A percentile compares a stretch with the other conserved stretches of the same genome.
Evolutionary conservation across 176 grass and related monocot species (phyloP).

Genomic region (maize (Zea mays)): Zm-B73-REFERENCE-NAM-5.0 NC_050096.1:148792501-148793000

Average conservation of each 20-base stretch:
- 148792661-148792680: not conserved
- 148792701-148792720: not conserved
- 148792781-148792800: slow-evolving; percentile 9
- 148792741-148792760: not conserved
- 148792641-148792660: not conserved
- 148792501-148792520: too few species aligned
- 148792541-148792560: too few species aligned
- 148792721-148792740: slow-evolving; percentile 12
- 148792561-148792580: not conserved
- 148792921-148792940: slow-evolving; percentile 38
- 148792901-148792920: slow-evolving; percentile 49
- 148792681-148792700: not conserved
- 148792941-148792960: slow-evolving; percentile 64
- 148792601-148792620: not conserved
- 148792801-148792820: slow-evolving; percentile 44
- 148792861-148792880: slow-evolving; percentile 85
- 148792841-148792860: slow-evolving; percentile 52
- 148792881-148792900: slow-evolving; percentile 43
- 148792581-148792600: not conserved
- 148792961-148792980: slow-evolving; percentile 65
- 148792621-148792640: not conserved
- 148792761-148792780: slow-evolving; percentile 15
- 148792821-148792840: slow-evolving; percentile 48
- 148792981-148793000: slow-evolving; percentile 89
- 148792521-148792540: too few species aligned